Evolutionary conservation across 352 stramenopile species (phyloP).

Genomic region (Halophytophthora batemanensis): DNA sequence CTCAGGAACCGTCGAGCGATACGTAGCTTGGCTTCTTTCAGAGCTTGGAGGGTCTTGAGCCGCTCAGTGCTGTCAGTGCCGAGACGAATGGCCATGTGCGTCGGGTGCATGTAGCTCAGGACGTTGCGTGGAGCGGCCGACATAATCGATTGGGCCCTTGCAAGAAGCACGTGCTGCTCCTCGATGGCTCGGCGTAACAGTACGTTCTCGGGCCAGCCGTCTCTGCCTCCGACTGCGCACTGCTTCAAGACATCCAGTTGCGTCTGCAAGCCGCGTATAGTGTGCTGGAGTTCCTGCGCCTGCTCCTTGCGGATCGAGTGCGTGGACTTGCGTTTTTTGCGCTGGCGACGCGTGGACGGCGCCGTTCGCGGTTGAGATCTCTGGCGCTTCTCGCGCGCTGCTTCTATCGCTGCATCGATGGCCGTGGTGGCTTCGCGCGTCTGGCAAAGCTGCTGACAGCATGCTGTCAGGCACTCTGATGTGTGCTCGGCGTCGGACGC

Average conservation of each 20-base stretch:
- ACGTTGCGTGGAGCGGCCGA: slow-evolving; percentile 16
- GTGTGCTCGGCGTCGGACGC: too few species aligned
- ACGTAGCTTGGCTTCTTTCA: slow-evolving; percentile 25
- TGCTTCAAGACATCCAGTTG: slow-evolving; percentile 27
- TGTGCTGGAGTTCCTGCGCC: slow-evolving; percentile 12
- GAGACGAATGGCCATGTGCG: slow-evolving; percentile 25
- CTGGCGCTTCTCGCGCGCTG: slow-evolving; percentile 11
- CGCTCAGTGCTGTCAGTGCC: slow-evolving; percentile 21
- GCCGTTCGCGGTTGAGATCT: slow-evolving; percentile 9
- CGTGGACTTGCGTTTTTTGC: slow-evolving; percentile 22
- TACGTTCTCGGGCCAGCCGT: slow-evolving; percentile 11
- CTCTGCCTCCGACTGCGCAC: slow-evolving; percentile 10
- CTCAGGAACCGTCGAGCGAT: slow-evolving; percentile 27
- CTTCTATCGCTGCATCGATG: too few species aligned
- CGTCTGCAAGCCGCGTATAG: slow-evolving; percentile 11
- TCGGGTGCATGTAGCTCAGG: slow-evolving; percentile 20
- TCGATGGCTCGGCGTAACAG: slow-evolving; percentile 21
- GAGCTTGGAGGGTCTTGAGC: slow-evolving; percentile 17
- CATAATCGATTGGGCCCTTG: slow-evolving; percentile 17
- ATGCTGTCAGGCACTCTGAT: too few species aligned
- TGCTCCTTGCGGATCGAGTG: slow-evolving; percentile 24
- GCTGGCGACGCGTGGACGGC: slow-evolving; percentile 7
- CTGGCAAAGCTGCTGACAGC: too few species aligned
- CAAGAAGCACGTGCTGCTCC: slow-evolving; percentile 23
- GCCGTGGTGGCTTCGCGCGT: too few species aligned